phyloP scores from a whole-genome alignment of 768 basidiomycete genomes.

The Psilocybe azurescens region DNA sequence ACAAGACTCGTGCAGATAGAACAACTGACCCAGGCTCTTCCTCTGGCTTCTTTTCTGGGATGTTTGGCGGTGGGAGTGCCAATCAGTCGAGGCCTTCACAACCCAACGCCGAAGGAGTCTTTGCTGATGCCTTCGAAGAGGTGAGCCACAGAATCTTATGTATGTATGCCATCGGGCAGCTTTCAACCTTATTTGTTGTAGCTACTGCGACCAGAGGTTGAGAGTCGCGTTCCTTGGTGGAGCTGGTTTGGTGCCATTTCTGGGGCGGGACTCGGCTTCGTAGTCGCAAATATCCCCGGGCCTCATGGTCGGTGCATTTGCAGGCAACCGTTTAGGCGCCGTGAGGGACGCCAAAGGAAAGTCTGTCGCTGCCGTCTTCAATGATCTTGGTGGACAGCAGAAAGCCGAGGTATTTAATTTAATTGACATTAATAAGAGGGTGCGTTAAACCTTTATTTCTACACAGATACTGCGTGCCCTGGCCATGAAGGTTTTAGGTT shows the following conservation, averaged over 20 bases:
- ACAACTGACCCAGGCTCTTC: constrained; percentile 72
- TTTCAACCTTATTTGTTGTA: constrained; percentile 26
- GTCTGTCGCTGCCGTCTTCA: constrained; percentile 89
- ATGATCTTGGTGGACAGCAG: constrained; percentile 72
- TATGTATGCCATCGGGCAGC: constrained; percentile 1
- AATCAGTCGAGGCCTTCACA: constrained; percentile 42
- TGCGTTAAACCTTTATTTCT: neutral
- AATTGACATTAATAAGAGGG: neutral
- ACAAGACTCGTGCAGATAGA: constrained; percentile 59
- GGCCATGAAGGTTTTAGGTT: constrained; percentile 83
- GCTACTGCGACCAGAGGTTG: constrained; percentile 84
- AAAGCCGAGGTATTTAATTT: constrained; percentile 76
- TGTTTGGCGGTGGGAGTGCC: constrained; percentile 56
- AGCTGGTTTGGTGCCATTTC: constrained; percentile 73
- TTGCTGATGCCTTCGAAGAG: constrained; percentile 92
- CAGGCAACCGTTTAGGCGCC: constrained; percentile 91
- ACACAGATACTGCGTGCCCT: constrained; percentile 78
- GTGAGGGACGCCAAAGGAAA: constrained; percentile 94
- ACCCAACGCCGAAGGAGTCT: constrained; percentile 82
- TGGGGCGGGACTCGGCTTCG: constrained; percentile 70
- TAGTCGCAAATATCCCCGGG: constrained; percentile 86
- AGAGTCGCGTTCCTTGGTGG: constrained; percentile 76
- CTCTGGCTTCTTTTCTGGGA: constrained; percentile 72
- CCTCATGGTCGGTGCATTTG: constrained; percentile 82
- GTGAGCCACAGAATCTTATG: constrained; percentile 43